Evolutionary conservation across 345 rosid genomes (phyloP), one percentile per base, ranked within the genome.

Genomic region (Eucalyptus pauciflora): DNA sequence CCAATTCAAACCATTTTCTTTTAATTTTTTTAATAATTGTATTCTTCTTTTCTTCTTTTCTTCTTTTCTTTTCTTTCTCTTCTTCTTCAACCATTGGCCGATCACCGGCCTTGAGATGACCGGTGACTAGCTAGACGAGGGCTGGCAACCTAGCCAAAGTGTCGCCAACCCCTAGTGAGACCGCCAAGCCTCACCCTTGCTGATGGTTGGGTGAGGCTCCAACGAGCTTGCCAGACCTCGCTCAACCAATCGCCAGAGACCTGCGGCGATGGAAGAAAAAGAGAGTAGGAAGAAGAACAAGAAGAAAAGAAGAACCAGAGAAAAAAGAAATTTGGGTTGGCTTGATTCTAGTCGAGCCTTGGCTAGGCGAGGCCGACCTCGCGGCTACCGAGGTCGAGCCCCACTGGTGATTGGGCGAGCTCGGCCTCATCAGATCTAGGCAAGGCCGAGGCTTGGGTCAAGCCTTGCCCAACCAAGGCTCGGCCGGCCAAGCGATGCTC

Each of bases 401-500:
- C 56, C 56, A 51, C 8, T 0, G 0, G 2, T 51, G 56, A 9
- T 17, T 51, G 8, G 9, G 22, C 22, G 1, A 51, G 56, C 22
- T 51, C 22, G 0, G 0, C 8, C 56, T 52, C 56, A 0, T 4
- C 2, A 18, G 0, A 52, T 18, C 56, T 51, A 17, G 22, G 4
- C 8, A 7, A 51, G 22, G 33, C 33, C 33, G 33, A 33, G 33
- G 33, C 33, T 33, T 33, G 33, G 33, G 54, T 49, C 50, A 1
- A 49, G 14, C 50, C 54, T 51, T 0, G 1, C 54, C 8, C 1
- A 16, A 1, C 54, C 20, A 0, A 51, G 0, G 54, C 54, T 16
- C 2, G 0, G 0, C 15, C 51, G 0, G 2, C 9, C 56, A 52
- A 52, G 58, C 0, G 24, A 18, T 0, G 10, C 10, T 52, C 0